phyloP scores from a whole-genome alignment of 2,329 filamentous ascomycete species.

The Colletotrichum brevisporum region DNA sequence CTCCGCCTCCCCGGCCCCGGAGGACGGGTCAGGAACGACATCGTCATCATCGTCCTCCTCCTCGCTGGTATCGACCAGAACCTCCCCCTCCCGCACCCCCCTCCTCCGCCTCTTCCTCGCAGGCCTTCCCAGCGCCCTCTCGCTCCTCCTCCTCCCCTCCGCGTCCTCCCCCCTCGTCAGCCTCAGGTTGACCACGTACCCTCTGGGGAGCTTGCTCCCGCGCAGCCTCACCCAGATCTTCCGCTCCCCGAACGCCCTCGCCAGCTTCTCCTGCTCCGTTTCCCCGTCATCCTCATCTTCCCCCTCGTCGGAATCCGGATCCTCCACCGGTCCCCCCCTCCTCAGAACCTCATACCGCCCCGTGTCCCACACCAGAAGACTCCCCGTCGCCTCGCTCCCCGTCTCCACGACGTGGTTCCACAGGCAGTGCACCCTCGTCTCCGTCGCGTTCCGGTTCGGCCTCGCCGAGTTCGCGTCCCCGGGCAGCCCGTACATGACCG shows the following conservation, averaged over 20 bases:
- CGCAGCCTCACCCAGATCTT: slow-evolving; percentile 71
- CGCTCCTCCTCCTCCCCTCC: slow-evolving; percentile 45
- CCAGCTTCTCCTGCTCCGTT: slow-evolving; percentile 63
- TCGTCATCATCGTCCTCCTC: slow-evolving; percentile 43
- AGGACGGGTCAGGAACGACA: slow-evolving; percentile 41
- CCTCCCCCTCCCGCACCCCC: neutral
- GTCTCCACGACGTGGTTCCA: slow-evolving; percentile 76
- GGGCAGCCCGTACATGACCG: slow-evolving; percentile 74
- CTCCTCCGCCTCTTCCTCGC: slow-evolving; percentile 15
- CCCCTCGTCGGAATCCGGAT: slow-evolving; percentile 49
- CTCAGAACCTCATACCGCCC: slow-evolving; percentile 70
- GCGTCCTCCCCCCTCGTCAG: slow-evolving; percentile 62
- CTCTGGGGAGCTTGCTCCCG: slow-evolving; percentile 65
- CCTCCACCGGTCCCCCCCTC: slow-evolving; percentile 47
- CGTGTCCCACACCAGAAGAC: slow-evolving; percentile 74
- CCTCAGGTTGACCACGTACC: slow-evolving; percentile 68
- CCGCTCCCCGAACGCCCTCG: slow-evolving; percentile 64
- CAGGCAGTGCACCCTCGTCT: slow-evolving; percentile 73
- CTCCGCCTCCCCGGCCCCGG: slow-evolving; percentile 34
- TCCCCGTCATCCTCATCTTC: slow-evolving; percentile 41
- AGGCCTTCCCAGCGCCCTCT: slow-evolving; percentile 39
- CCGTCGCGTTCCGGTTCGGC: slow-evolving; percentile 72
- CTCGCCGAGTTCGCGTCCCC: slow-evolving; percentile 69
- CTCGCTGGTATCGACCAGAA: slow-evolving; percentile 26
- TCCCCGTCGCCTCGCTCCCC: slow-evolving; percentile 67